Evolutionary conservation across 2,329 filamentous ascomycete species (phyloP).

Genomic region (Penicillium hesseltinei): DNA sequence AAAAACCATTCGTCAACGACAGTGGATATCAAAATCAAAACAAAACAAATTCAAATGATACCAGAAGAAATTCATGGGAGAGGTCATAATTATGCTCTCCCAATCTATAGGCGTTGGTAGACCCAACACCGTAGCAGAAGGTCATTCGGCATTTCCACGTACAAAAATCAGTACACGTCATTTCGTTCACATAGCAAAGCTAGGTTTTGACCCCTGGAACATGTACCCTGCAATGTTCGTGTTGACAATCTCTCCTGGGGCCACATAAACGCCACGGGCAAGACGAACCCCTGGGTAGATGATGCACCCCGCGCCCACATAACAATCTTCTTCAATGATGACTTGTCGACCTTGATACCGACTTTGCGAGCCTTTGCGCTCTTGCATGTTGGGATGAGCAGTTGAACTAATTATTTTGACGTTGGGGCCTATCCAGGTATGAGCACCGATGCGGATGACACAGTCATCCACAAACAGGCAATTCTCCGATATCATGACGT

Average conservation of each 20-base stretch:
- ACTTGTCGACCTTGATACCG: constrained; percentile 69
- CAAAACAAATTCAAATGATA: neutral
- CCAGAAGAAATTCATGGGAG: neutral
- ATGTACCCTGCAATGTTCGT: constrained; percentile 44
- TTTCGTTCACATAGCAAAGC: constrained; percentile 36
- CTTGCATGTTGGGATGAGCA: constrained; percentile 69
- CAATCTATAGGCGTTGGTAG: neutral
- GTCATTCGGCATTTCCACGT: neutral
- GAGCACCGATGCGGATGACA: constrained; percentile 74
- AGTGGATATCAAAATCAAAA: constrained; percentile 7
- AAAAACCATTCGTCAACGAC: constrained; percentile 1
- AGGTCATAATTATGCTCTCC: neutral
- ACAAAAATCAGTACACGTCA: constrained; percentile 1
- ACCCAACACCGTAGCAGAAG: neutral
- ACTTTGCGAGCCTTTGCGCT: constrained; percentile 70
- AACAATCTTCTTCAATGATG: constrained; percentile 70
- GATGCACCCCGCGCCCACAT: constrained; percentile 61
- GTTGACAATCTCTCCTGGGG: constrained; percentile 46
- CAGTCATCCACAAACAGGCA: constrained; percentile 87
- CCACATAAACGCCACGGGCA: constrained; percentile 44
- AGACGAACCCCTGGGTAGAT: constrained; percentile 53
- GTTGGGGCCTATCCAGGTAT: constrained; percentile 69
- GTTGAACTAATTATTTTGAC: constrained; percentile 81
- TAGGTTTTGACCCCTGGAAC: constrained; percentile 43
- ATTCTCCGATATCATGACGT: constrained; percentile 77